phyloP scores from a whole-genome alignment of 1,139 yeast species.

The Candida glucosophila region DNA sequence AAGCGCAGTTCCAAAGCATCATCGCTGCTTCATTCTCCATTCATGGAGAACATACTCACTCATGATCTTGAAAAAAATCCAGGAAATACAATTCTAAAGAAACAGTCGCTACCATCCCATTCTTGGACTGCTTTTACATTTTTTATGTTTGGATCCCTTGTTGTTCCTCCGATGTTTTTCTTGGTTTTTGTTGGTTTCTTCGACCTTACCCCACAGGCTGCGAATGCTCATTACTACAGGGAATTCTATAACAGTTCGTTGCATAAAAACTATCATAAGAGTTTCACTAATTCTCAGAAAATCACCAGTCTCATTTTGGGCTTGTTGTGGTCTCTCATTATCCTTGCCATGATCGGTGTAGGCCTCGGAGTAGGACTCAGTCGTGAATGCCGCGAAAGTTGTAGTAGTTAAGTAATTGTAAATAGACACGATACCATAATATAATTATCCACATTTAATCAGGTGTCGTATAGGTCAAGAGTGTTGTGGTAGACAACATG shows the following conservation, averaged over 20 bases:
- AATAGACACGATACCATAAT: too few species aligned
- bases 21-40: too few species aligned
- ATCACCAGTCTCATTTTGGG: constrained; percentile 23
- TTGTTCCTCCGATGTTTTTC: constrained; percentile 29
- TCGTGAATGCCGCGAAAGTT: constrained; percentile 3
- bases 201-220: constrained; percentile 25
- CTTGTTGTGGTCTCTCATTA: constrained; percentile 22
- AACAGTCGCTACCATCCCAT: too few species aligned
- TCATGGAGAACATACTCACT: too few species aligned
- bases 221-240: constrained; percentile 11
- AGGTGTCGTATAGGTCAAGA: too few species aligned
- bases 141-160: constrained; percentile 21
- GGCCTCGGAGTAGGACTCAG: constrained; percentile 24
- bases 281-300: constrained; percentile 26
- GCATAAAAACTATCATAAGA: constrained; percentile 9
- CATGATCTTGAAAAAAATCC: too few species aligned
- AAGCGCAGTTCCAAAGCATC: too few species aligned
- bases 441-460: too few species aligned
- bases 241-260: constrained; percentile 7
- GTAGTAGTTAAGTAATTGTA: too few species aligned
- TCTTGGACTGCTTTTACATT: constrained; percentile 12
- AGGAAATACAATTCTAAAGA: too few species aligned
- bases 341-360: constrained; percentile 34
- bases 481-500: too few species aligned
- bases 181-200: constrained; percentile 24